These are phyloP conservation scores for Herpotrichia juniperi DNA, from an alignment of 2,329 filamentous ascomycete species.

Conservation along the genomic window DNA sequence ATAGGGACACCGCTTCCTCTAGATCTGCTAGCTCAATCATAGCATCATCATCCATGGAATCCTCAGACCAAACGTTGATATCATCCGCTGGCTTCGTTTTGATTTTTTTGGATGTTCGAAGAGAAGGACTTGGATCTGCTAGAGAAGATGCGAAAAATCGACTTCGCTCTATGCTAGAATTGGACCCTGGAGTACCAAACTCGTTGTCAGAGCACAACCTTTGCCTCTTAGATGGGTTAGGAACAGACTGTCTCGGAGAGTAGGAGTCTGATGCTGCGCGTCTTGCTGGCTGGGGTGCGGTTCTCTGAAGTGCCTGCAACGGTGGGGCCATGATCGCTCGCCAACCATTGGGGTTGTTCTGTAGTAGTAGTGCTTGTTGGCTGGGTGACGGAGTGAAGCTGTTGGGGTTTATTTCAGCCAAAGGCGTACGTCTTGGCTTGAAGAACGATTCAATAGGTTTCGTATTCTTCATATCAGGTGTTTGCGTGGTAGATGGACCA, in stretches of 20 bases:
- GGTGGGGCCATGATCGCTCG: conserved; percentile 56
- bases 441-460: conserved; percentile 70
- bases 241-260: conserved; percentile 50
- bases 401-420: conserved; percentile 72
- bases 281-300: conserved; percentile 50
- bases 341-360: conserved; percentile 58
- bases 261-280: conserved; percentile 45
- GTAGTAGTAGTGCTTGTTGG: conserved; percentile 64
- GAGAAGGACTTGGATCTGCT: conserved; percentile 49
- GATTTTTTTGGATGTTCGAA: conserved; percentile 40
- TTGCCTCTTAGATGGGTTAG: conserved; percentile 51
- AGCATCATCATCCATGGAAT: conserved; percentile 53
- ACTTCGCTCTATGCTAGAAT: conserved; percentile 46
- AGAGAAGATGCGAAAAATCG: conserved; percentile 50
- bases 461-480: conserved; percentile 62
- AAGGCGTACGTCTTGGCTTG: conserved; percentile 65
- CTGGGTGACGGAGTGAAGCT: conserved; percentile 70
- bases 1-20: conserved; percentile 33
- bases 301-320: conserved; percentile 41
- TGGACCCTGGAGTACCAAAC: conserved; percentile 32
- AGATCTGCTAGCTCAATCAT: conserved; percentile 44
- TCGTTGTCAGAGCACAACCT: conserved; percentile 52
- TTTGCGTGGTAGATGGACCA: conserved; percentile 31
- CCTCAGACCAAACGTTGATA: conserved; percentile 56
- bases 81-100: conserved; percentile 42